Evolutionary conservation across 108 stramenopile genomes (phyloP), one percentile per base, ranked within the genome.

Genomic region (Nannochloropsis gaditana): DNA sequence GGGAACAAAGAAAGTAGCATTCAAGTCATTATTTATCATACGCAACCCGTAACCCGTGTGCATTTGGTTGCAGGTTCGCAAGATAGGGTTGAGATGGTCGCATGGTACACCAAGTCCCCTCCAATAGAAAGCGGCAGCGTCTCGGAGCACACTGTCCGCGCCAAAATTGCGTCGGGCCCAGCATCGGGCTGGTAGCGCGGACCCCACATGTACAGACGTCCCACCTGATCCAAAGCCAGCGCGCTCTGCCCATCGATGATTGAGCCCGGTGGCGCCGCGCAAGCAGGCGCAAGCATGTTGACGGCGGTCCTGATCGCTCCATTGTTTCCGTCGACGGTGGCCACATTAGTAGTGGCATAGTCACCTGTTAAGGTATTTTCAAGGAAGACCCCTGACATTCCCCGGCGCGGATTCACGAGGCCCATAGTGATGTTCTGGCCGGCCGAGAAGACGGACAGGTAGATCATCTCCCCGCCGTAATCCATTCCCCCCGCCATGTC

Each of bases 271-370:
- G 59, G 19, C 59, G 5, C 59, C 2, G 59, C n/a, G n/a, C 59
- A 73, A 4, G 59, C 59, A 73, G 59, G 59, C n/a, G 59, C 59
- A 2, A 73, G 59, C 59, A 19, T n/a, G 59, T 73, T 73, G 59
- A 2, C n/a, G 59, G 59, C 59, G 15, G 59, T 73, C 19, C 15
- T 73, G 19, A 73, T 73, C 4, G 15, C n/a, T 73, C 59, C 59
- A n/a, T 73, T 73, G 2, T 4, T 73, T 73, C 19, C n/a, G 19
- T 15, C 15, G 15, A 73, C 59, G 59, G 59, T 73, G 19, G 59
- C 59, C 59, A 73, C 19, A n/a, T 73, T 73, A n/a, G 59, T 73
- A 15, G 59, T 73, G n/a, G 59, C 59, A n/a, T 73, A 73, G 59
- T 73, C 59, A 73, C 59, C 59, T 15, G 59, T n/a, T n/a, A 73